Base-by-base conservation (phyloP, 768 basidiomycete genomes). In the Lentinula sp. region DNA sequence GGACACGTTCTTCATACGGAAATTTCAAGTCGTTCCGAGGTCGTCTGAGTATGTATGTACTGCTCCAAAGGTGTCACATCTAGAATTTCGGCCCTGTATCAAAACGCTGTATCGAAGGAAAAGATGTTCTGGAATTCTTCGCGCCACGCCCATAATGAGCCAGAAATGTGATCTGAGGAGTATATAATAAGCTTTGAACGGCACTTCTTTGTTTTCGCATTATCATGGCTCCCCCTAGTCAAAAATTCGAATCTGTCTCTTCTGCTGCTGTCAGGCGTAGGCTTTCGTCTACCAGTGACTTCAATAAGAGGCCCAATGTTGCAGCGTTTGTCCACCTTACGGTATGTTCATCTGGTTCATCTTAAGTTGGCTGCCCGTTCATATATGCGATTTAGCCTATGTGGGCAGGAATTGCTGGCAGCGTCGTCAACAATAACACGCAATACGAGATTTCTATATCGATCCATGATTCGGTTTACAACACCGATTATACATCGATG, bases 381-480 rank as follows among this genome's bases (percentile, higher is more conserved):
- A 69, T 58, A 40, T 53, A 42, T 66, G 57, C 67, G 42, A 68
- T 40, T 13, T 69, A 93, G 91, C 88, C 91, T 21, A 91, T 93
- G 91, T 93, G 91, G 90, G 89, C 86, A 63, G 91, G 89, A 67
- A 79, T 92, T 54, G 86, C 89, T 3, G 89, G 88, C 43, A 75
- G 74, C 23, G 70, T 84, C 52, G 70, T 85, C 69, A 80, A 85
- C 68, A 82, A 80, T 58, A 82, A 80, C 60, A 81, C 79, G 55
- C 74, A 80, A 60, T 85, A 81, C 61, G 89, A 92, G 73, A 74
- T 93, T 68, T 87, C 89, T 43, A 78, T 92, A 68, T 89, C 89
- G 60, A 78, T 93, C 52, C 91, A 93, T 68, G 91, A 93, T 70
- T 90, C 88, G 15, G 89, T 92, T 69, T 93, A 93, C 71, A 85